These are phyloP conservation scores for Fusarium nelsonii DNA, from an alignment of 2,329 filamentous ascomycete species.

Conservation along the genomic window DNA sequence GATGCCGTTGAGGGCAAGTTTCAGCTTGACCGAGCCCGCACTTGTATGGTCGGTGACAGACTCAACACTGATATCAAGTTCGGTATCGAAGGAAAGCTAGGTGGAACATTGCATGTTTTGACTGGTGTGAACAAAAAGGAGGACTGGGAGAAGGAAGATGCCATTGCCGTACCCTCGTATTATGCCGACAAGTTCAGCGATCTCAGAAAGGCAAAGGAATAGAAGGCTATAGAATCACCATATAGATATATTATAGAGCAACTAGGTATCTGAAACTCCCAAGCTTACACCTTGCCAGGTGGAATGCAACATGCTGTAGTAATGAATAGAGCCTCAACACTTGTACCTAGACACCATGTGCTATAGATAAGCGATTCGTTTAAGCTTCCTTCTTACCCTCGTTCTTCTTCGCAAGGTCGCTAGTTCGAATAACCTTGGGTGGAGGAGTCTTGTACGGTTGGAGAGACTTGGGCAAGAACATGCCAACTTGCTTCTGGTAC, in stretches of 20 bases:
- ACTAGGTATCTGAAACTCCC: constrained; percentile 8
- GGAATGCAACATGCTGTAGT: background rate
- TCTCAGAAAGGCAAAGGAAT: constrained; percentile 58
- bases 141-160: constrained; percentile 79
- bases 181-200: constrained; percentile 90
- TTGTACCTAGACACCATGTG: background rate
- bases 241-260: constrained; percentile 41
- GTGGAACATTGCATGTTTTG: constrained; percentile 90
- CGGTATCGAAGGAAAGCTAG: constrained; percentile 88
- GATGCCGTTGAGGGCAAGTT: constrained; percentile 98
- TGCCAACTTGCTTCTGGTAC: constrained; percentile 86
- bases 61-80: constrained; percentile 97
- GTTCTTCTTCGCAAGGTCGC: constrained; percentile 62
- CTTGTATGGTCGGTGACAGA: constrained; percentile 96
- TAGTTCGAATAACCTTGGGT: constrained; percentile 64
- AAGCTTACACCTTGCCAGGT: background rate
- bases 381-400: constrained; percentile 54
- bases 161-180: constrained; percentile 78
- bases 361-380: background rate
- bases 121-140: constrained; percentile 90
- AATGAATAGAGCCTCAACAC: background rate
- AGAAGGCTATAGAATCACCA: constrained; percentile 18
- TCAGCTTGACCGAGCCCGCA: constrained; percentile 81
- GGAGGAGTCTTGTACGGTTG: constrained; percentile 58
- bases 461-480: constrained; percentile 77